Percentiles rank a stretch among this genome's conserved stretches.
Conservation (phyloP, 768 basidiomycete species). For the Psilocybe cyanescens region DNA sequence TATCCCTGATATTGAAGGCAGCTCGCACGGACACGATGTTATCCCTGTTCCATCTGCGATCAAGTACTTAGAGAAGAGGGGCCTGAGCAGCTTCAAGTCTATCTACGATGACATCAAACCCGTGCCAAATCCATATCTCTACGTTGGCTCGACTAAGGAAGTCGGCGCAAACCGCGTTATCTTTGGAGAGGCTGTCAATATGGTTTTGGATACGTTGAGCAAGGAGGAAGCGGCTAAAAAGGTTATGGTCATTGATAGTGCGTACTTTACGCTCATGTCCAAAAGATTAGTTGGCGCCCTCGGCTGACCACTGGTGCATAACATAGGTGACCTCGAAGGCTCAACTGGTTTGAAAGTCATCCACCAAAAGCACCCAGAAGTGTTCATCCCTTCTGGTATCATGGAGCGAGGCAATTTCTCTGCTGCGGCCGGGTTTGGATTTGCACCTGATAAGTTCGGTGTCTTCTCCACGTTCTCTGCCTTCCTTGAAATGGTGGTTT, state of each 20-base stretch:
- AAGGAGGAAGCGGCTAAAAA: constrained; percentile 79
- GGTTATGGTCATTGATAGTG: constrained; percentile 89
- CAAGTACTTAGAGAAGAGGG: constrained; percentile 70
- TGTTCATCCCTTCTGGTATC: constrained; percentile 83
- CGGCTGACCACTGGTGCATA: constrained; percentile 12
- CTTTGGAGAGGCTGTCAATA: constrained; percentile 85
- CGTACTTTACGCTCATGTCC: constrained; percentile 26
- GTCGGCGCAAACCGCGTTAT: constrained; percentile 79
- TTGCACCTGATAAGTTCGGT: constrained; percentile 79
- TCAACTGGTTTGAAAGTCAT: constrained; percentile 89
- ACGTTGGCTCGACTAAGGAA: constrained; percentile 74
- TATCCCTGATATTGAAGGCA: constrained; percentile 78
- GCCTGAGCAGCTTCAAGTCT: constrained; percentile 54
- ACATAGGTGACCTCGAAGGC: constrained; percentile 79
- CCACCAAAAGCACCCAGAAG: constrained; percentile 89
- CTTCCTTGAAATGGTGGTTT: constrained; percentile 90
- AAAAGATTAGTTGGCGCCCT: not conserved
- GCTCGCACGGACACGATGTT: constrained; percentile 82
- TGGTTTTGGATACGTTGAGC: constrained; percentile 72
- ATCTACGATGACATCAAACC: constrained; percentile 73
- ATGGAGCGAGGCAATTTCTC: constrained; percentile 88
- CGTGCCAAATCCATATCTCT: constrained; percentile 54
- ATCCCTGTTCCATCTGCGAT: constrained; percentile 82
- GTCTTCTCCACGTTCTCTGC: constrained; percentile 92
- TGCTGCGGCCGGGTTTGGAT: constrained; percentile 87